Evolutionary conservation across 2,329 filamentous ascomycete genomes (phyloP), one percentile per base, ranked within the genome.

Genomic region (Colletotrichum musicola): DNA sequence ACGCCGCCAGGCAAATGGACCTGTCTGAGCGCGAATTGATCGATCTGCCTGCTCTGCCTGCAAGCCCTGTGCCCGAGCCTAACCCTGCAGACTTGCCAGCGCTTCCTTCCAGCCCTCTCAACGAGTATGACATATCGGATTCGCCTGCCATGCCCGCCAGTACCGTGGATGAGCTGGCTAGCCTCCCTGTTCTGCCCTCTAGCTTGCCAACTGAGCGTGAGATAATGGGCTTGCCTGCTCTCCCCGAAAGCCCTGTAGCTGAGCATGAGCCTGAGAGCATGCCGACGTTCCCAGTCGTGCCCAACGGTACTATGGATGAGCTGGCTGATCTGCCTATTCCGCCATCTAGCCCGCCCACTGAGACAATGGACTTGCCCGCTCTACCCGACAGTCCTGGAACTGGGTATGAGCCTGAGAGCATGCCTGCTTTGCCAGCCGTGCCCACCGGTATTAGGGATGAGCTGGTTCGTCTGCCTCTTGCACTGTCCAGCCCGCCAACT

Each of bases 31-130:
- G 25, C n/a, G 55, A 65, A 12, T 50, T 55, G 18, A 47, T 35
- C n/a, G 61, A 42, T n/a, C 50, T 68, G n/a, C 65, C 65, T 6
- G 53, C 54, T 30, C 61, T 68, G 25, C 65, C 65, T 30, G 55
- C 40, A 9, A 65, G 47, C 20, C 60, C 64, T 6, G 16, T 25
- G 12, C 18, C n/a, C 14, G 22, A 53, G 22, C n/a, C 18, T 4
- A 18, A 14, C 44, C 18, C 13, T 12, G n/a, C 14, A 30, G 50
- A 53, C 50, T 30, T 53, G 14, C 50, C 50, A 7, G 50, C 25
- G 7, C 22, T 35, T 53, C 22, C 46, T 49, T 6, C 16, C 20
- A 22, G 46, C 7, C 46, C 46, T 20, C 16, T 22, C n/a, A 49
- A 2, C 46, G 18, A 49, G 4, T 13, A 22, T 20, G 46, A 13